Evolutionary conservation across 202 grass and related monocot genomes (phyloP), one percentile per base, ranked within the genome.

Genomic region (Elaeis oleifera): DNA sequence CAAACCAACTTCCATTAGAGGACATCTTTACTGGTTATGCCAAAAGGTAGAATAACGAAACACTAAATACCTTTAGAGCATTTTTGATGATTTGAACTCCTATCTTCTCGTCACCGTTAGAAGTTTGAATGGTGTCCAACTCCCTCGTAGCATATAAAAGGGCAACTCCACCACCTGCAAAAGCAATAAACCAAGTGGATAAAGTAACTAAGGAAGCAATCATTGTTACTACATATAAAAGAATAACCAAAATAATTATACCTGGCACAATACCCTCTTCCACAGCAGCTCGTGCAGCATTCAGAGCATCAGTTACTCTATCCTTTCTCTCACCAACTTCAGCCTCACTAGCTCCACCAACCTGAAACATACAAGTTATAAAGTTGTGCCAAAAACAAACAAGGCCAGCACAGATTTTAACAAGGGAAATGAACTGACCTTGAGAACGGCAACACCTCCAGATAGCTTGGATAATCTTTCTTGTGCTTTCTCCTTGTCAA

Each of bases 251-350:
- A 44, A 39, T 49, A 6, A 52, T 56, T 49, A 56, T 67, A 91
- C 92, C 92, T 71, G 87, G 87, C 69, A 96, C 77, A 55, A 90
- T 89, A 55, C 92, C 92, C 80, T 96, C 87, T 79, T 89, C 84
- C 51, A 86, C 76, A 65, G 92, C 92, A 68, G 87, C 87, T 70
- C 64, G 78, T 63, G 87, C 79, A 28, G 92, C 84, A 84, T 96
- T 82, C 79, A 96, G 61, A 76, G 92, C 92, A 76, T 96, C 92
- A 54, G 84, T 91, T 29, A 96, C 92, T 73, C 87, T 91, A 72
- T 91, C 92, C 67, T 96, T 96, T 72, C 80, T 96, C 79, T 96
- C 92, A 67, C 92, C 76, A 83, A 86, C 87, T 84, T 96, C 91
- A 76, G 70, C 78, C 63, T 96, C 87, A 31, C 87, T 96, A 65